Base-by-base conservation (phyloP, 2,329 filamentous ascomycete species). In the Aspergillus flavus region DNA sequence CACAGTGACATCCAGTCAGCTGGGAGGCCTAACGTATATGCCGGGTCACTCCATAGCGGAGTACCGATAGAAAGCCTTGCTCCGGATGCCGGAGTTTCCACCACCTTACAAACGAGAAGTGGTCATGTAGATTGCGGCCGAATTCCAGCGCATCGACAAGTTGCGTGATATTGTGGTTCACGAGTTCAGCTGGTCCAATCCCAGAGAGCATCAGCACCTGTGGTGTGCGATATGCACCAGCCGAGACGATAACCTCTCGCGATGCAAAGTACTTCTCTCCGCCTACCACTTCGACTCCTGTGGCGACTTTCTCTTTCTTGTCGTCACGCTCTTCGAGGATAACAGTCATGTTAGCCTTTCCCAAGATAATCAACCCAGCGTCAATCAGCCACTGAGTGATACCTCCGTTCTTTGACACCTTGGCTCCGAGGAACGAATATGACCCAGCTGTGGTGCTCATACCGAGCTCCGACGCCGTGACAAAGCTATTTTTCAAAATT, bases 21-120 rank as follows among this genome's bases (percentile, higher is more conserved):
- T 0, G 79, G 79, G 4, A 71, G 64, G 0, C 79, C 80, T 48
- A 75, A 63, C 1, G 66, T 59, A 63, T 80, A 82, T 23, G 79
- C 75, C 0, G 77, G 75, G 56, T 76, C 66, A 1, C 62, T 68
- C 62, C 79, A 80, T 10, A 76, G 58, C 3, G 77, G 72, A 43
- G 79, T 56, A 7, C 59, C 59, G 6, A 61, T 54, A 2, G 59
- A 61, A 48, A 45, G 6, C 60, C 45, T 30, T 30, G 14, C 36
- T 62, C 55, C 2, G 55, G 55, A 41, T 58, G 55, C 4, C 34
- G 45, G 0, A 58, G 36, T 21, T 58, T 58, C 54, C 60, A 62
- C 55, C 55, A 62, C 23, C 58, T 48, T 6, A 76, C 4, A 76
- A 76, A 10, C 78, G 64, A 70, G 60, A 65, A 64, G 58, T 74